These are phyloP conservation scores for Didymella glomerata DNA, from an alignment of 2,329 filamentous ascomycete species.

Conservation along the genomic window DNA sequence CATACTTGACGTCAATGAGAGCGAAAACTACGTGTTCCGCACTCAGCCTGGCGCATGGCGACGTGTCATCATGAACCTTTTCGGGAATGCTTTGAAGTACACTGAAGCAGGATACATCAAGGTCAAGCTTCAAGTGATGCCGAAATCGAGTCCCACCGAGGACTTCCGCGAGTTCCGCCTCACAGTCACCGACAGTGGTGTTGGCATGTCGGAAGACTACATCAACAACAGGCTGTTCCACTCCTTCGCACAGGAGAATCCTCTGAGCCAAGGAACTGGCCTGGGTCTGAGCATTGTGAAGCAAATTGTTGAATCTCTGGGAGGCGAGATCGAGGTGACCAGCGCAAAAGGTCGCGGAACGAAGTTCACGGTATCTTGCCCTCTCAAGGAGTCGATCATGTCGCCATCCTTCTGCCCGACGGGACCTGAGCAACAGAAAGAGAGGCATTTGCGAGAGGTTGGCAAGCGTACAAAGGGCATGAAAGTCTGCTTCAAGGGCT, in stretches of 20 bases:
- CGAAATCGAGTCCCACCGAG: slow-evolving; percentile 29
- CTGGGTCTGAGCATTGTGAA: slow-evolving; percentile 53
- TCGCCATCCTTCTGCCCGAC: slow-evolving; percentile 39
- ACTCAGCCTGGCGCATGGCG: slow-evolving; percentile 52
- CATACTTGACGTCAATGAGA: slow-evolving; percentile 49
- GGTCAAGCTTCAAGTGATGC: slow-evolving; percentile 47
- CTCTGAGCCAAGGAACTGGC: slow-evolving; percentile 50
- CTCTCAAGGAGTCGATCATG: slow-evolving; percentile 42
- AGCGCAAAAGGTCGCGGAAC: slow-evolving; percentile 50
- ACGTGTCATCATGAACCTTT: slow-evolving; percentile 52
- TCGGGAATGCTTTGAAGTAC: slow-evolving; percentile 53
- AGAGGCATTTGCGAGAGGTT: slow-evolving; percentile 33
- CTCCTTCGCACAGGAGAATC: slow-evolving; percentile 53
- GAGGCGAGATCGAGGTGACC: slow-evolving; percentile 49
- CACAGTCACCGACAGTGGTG: slow-evolving; percentile 51
- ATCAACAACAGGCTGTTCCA: slow-evolving; percentile 49
- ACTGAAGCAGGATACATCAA: slow-evolving; percentile 49
- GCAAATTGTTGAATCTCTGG: slow-evolving; percentile 49
- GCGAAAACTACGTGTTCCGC: slow-evolving; percentile 47
- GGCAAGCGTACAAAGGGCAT: slow-evolving; percentile 42
- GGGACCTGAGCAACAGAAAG: slow-evolving; percentile 35
- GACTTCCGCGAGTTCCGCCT: slow-evolving; percentile 43
- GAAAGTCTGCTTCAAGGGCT: slow-evolving; percentile 45
- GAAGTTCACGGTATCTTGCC: slow-evolving; percentile 49
- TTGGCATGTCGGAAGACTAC: slow-evolving; percentile 53